Evolutionary conservation across 306 rosid species (phyloP).

Genomic region (Carpinus viminea): DNA sequence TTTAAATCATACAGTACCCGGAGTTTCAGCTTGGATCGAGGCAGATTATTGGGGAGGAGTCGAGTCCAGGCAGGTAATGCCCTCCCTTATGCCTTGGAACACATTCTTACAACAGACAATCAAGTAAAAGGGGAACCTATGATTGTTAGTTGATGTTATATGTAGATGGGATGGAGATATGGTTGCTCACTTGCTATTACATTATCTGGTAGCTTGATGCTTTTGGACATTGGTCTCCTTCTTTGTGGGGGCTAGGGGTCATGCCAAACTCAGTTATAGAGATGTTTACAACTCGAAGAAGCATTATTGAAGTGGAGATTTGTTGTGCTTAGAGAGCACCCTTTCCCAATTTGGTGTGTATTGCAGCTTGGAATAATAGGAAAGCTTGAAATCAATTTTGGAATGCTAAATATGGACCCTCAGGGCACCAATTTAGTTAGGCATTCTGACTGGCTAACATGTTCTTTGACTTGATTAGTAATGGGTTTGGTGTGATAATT

Average conservation of each 20-base stretch:
- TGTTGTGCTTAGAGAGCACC: neutral
- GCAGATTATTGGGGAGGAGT: too few relatives aligned
- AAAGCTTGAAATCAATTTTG: neutral
- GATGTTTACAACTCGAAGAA: neutral
- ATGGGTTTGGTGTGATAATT: neutral
- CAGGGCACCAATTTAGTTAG: neutral
- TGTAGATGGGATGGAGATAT: neutral
- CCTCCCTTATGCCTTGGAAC: too few relatives aligned
- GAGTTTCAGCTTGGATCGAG: too few relatives aligned
- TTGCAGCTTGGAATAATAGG: neutral
- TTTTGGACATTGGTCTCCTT: neutral
- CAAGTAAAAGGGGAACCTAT: neutral
- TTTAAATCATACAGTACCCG: too few relatives aligned
- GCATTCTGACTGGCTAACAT: neutral
- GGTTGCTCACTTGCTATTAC: neutral
- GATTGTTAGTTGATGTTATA: neutral
- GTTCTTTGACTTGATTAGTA: slow-evolving; percentile 5
- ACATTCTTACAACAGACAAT: neutral
- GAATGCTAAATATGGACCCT: too few relatives aligned
- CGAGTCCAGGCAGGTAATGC: too few relatives aligned
- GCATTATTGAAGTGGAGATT: neutral
- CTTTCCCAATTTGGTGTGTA: neutral
- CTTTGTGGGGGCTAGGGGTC: neutral
- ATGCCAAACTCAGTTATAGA: neutral
- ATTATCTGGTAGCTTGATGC: neutral